These are phyloP conservation scores for Alloteropsis angusta DNA, from an alignment of 202 grass and related monocot species.

Conservation along the genomic window DNA sequence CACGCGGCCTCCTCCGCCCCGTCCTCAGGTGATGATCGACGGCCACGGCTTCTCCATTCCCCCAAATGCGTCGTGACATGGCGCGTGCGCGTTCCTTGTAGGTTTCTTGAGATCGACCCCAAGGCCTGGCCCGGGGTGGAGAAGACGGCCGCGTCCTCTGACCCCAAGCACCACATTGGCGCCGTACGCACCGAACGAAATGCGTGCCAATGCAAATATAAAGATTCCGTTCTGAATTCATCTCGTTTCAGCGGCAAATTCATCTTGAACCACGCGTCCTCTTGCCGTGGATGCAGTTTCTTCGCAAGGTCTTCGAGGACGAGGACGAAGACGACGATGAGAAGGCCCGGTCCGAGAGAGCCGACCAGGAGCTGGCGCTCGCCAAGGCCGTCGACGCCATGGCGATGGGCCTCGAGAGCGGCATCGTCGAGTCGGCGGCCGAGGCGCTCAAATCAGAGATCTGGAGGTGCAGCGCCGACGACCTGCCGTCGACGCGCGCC, in stretches of 20 bases:
- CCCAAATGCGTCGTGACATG: not conserved
- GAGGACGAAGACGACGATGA: slow-evolving; percentile 67
- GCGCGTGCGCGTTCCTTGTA: not conserved
- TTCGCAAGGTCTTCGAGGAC: slow-evolving; percentile 79
- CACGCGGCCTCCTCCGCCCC: slow-evolving; percentile 75
- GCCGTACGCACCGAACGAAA: slow-evolving; percentile 35
- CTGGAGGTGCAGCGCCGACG: not conserved
- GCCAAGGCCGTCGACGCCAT: slow-evolving; percentile 76
- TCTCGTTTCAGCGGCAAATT: not conserved
- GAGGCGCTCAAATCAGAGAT: not conserved
- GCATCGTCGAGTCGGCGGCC: not conserved
- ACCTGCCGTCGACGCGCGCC: not conserved
- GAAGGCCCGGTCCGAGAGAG: slow-evolving; percentile 39
- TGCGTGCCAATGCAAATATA: not conserved
- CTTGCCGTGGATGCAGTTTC: slow-evolving; percentile 34
- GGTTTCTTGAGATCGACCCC: slow-evolving; percentile 83
- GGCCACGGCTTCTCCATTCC: not conserved
- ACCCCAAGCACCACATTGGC: slow-evolving; percentile 82
- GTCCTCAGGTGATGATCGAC: slow-evolving; percentile 51
- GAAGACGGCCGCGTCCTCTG: slow-evolving; percentile 67
- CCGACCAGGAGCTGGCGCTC: slow-evolving; percentile 75
- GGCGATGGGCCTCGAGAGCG: slow-evolving; percentile 54
- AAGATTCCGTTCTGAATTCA: not conserved
- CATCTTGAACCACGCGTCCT: not conserved
- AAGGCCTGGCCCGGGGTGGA: slow-evolving; percentile 86